Percentiles rank a stretch among this genome's conserved stretches.
These are phyloP conservation scores for Sutorius eximius DNA, from an alignment of 1,284 basidiomycete species.

Conservation along the genomic window DNA sequence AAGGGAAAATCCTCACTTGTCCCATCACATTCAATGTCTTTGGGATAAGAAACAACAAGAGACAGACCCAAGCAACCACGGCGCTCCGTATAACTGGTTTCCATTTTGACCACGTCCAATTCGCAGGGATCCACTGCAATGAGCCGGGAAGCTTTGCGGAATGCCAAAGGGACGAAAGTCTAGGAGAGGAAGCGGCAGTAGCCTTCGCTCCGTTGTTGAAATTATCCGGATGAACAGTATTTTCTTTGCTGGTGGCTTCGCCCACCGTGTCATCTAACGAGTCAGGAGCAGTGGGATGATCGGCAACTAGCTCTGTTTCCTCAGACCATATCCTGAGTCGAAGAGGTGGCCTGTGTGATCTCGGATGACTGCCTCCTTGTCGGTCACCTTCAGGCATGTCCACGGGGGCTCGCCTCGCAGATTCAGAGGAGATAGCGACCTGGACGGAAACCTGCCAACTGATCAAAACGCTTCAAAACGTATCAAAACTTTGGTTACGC, in stretches of 20 bases:
- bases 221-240: not conserved
- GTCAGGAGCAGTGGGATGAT: not conserved
- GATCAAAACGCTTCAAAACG: not conserved
- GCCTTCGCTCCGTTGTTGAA: not conserved
- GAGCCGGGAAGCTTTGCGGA: conserved; percentile 22
- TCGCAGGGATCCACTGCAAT: conserved; percentile 57
- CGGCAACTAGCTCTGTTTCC: not conserved
- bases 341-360: conserved; percentile 2
- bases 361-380: not conserved
- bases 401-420: not conserved
- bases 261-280: not conserved
- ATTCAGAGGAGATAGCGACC: not conserved
- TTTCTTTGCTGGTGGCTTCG: conserved; percentile 1
- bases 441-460: no score
- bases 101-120: conserved; percentile 56
- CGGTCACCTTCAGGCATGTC: conserved; percentile 13
- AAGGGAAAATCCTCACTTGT: conserved; percentile 42
- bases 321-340: conserved; percentile 6
- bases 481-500: not conserved
- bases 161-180: not conserved
- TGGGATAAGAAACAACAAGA: conserved; percentile 64
- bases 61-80: conserved; percentile 61
- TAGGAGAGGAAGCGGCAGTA: not conserved
- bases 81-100: conserved; percentile 69
- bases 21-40: conserved; percentile 54